These are phyloP conservation scores for Grosmannia serpens DNA, from an alignment of 2,329 filamentous ascomycete genomes.

Conservation along the genomic window DNA sequence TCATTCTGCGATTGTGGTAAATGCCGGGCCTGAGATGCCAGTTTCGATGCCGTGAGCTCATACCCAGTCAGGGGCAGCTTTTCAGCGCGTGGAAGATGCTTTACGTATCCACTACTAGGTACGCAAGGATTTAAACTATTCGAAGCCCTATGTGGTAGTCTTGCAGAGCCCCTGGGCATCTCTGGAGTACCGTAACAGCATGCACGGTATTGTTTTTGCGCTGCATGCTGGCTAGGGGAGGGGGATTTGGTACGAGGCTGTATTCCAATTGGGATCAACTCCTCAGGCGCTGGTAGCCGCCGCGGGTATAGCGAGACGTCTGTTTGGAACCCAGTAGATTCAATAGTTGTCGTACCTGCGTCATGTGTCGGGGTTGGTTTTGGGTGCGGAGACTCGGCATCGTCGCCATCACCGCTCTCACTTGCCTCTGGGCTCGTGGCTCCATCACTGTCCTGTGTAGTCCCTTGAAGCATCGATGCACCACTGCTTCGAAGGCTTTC, in stretches of 20 bases:
- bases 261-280: too few relatives aligned
- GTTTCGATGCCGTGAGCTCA: conserved; percentile 46
- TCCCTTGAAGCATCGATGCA: conserved; percentile 5
- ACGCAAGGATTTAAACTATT: conserved; percentile 25
- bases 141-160: conserved; percentile 24
- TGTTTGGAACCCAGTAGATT: too few relatives aligned
- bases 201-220: too few relatives aligned
- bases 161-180: conserved; percentile 27
- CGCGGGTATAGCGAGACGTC: too few relatives aligned
- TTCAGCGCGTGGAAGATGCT: conserved; percentile 27
- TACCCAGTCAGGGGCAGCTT: conserved; percentile 44
- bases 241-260: too few relatives aligned
- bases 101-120: conserved; percentile 20
- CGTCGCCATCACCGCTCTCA: too few relatives aligned
- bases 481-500: conserved; percentile 25
- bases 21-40: conserved; percentile 25
- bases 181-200: conserved; percentile 29
- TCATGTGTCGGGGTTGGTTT: background rate
- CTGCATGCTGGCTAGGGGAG: too few relatives aligned
- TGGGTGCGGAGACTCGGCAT: too few relatives aligned
- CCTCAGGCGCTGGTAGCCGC: too few relatives aligned
- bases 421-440: conserved; percentile 33
- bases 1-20: too few relatives aligned
- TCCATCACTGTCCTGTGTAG: conserved; percentile 26
- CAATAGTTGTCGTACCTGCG: background rate